Evolutionary conservation across 345 rosid genomes (phyloP).

Genomic region (Pistacia vera): DNA sequence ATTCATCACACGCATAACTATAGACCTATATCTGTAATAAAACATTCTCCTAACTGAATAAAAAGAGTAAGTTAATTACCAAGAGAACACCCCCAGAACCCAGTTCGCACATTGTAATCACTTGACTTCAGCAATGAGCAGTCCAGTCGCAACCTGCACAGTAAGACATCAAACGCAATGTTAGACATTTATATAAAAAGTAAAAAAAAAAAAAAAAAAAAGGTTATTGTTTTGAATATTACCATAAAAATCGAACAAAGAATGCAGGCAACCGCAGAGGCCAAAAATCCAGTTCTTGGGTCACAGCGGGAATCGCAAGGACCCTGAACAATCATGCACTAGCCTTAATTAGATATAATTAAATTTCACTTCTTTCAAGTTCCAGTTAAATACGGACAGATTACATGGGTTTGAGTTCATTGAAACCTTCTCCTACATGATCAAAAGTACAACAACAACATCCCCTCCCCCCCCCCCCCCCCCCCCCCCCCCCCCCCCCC

Average conservation of each 20-base stretch:
- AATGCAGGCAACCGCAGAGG: slow-evolving; percentile 75
- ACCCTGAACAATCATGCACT: slow-evolving; percentile 44
- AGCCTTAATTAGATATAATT: not conserved
- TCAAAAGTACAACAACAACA: no score
- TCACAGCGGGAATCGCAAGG: slow-evolving; percentile 91
- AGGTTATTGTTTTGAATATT: not conserved
- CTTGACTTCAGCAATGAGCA: slow-evolving; percentile 91
- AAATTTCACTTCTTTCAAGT: not conserved
- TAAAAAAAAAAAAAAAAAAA: not conserved
- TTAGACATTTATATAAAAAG: not conserved
- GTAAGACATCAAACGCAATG: not conserved
- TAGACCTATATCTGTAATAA: not conserved
- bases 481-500: no score
- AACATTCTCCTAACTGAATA: not conserved
- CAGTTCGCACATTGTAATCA: slow-evolving; percentile 86
- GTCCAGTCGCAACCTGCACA: slow-evolving; percentile 79
- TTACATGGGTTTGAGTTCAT: no score
- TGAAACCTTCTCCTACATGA: no score
- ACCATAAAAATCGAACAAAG: slow-evolving; percentile 90
- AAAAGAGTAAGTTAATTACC: slow-evolving; percentile 35
- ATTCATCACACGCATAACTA: not conserved
- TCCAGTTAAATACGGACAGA: no score
- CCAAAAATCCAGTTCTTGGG: slow-evolving; percentile 89
- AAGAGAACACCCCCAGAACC: slow-evolving; percentile 97
- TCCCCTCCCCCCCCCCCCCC: no score